phyloP scores from a whole-genome alignment of 441 rosid species.

The Viola pubescens region DNA sequence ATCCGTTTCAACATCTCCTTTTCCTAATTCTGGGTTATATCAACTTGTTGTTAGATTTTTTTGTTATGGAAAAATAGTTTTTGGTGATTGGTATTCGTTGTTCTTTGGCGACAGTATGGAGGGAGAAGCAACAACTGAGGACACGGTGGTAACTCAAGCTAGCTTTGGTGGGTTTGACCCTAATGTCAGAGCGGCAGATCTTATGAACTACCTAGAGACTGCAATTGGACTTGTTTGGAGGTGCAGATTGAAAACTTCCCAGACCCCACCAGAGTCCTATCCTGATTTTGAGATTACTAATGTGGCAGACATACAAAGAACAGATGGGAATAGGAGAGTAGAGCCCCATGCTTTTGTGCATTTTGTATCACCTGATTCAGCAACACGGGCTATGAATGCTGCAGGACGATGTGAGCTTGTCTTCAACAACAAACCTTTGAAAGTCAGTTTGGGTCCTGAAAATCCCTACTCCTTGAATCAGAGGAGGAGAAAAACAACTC shows the following conservation, averaged over 20 bases:
- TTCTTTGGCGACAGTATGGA: conserved; percentile 30
- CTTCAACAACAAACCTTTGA: conserved; percentile 38
- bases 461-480: conserved; percentile 53
- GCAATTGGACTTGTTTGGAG: conserved; percentile 51
- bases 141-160: conserved; percentile 60
- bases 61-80: neutral
- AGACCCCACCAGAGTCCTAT: conserved; percentile 67
- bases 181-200: conserved; percentile 40
- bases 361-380: conserved; percentile 49
- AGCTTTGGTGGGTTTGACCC: conserved; percentile 62
- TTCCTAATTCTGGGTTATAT: no score
- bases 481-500: conserved; percentile 50
- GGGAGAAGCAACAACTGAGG: conserved; percentile 26
- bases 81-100: conserved; percentile 7
- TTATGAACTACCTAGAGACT: conserved; percentile 41
- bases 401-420: conserved; percentile 40
- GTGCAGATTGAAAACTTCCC: conserved; percentile 65
- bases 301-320: conserved; percentile 19
- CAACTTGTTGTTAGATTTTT: no score
- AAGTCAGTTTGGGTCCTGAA: conserved; percentile 64
- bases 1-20: no score
- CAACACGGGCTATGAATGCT: conserved; percentile 36
- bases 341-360: conserved; percentile 86
- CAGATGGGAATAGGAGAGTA: conserved; percentile 42
- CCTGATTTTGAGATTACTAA: conserved; percentile 39